phyloP scores from a whole-genome alignment of 129 eudicot species.

The Heracleum sosnowskyi region DNA sequence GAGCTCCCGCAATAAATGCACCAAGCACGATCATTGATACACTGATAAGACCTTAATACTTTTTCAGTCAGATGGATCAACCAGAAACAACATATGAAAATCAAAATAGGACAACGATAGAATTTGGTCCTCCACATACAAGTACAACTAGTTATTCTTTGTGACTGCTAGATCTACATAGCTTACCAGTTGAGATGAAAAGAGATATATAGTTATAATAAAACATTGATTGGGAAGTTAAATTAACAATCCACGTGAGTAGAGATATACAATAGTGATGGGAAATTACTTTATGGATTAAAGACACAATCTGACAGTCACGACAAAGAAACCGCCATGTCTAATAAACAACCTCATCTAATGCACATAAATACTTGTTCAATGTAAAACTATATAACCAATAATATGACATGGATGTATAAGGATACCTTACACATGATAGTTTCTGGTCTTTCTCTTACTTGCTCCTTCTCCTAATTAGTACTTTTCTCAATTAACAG shows the following conservation, averaged over 20 bases:
- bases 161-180: not conserved
- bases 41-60: constrained; percentile 55
- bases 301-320: not conserved
- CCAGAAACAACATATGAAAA: not conserved
- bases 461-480: not conserved
- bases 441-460: not conserved
- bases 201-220: not conserved
- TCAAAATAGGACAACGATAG: not conserved
- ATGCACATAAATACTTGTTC: not conserved
- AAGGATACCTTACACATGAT: not conserved
- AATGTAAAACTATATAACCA: not conserved
- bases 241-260: not conserved
- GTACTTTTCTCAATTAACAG: too few relatives aligned
- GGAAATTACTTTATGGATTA: not conserved
- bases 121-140: not conserved
- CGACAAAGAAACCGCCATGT: not conserved
- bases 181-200: not conserved
- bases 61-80: constrained; percentile 22
- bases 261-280: not conserved
- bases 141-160: not conserved
- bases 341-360: not conserved
- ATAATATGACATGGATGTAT: not conserved
- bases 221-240: not conserved
- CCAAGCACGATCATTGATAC: constrained; percentile 88
- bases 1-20: constrained; percentile 94